These are phyloP conservation scores for Paramecium primaurelia DNA, from an alignment of 73 alveolate species.

Conservation along the genomic window DNA sequence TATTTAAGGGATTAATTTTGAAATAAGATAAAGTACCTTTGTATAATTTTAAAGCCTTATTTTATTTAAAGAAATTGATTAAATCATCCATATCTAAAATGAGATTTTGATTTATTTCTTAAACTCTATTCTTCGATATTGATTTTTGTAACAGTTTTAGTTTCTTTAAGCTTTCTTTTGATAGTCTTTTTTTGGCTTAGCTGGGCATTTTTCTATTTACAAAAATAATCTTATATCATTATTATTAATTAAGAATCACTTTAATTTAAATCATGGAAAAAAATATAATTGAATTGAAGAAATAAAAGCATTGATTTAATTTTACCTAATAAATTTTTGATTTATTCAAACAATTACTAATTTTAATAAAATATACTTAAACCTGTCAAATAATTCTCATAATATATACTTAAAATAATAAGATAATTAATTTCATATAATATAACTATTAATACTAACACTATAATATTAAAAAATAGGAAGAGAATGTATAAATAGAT, in stretches of 20 bases:
- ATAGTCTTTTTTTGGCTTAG: not conserved
- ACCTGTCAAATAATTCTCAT: too few relatives aligned
- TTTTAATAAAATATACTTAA: not conserved
- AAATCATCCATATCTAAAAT: not conserved
- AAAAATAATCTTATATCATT: not conserved
- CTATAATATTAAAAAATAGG: too few relatives aligned
- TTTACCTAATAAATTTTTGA: not conserved
- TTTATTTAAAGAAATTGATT: not conserved
- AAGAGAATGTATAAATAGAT: too few relatives aligned
- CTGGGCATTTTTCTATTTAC: not conserved
- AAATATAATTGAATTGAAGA: not conserved
- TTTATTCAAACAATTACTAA: not conserved
- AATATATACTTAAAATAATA: not conserved
- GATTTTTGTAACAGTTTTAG: not conserved
- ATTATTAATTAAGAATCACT: not conserved
- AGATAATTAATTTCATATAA: not conserved
- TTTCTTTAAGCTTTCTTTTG: not conserved
- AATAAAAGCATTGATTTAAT: not conserved
- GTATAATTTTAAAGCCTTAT: not conserved
- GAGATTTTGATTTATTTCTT: not conserved
- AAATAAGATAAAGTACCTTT: not conserved
- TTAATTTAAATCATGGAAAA: not conserved
- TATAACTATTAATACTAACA: too few relatives aligned
- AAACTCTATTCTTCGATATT: not conserved
- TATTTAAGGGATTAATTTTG: not conserved